These are phyloP conservation scores for Scheffersomyces lignosus DNA, from an alignment of 805 yeast genomes.

Conservation along the genomic window DNA sequence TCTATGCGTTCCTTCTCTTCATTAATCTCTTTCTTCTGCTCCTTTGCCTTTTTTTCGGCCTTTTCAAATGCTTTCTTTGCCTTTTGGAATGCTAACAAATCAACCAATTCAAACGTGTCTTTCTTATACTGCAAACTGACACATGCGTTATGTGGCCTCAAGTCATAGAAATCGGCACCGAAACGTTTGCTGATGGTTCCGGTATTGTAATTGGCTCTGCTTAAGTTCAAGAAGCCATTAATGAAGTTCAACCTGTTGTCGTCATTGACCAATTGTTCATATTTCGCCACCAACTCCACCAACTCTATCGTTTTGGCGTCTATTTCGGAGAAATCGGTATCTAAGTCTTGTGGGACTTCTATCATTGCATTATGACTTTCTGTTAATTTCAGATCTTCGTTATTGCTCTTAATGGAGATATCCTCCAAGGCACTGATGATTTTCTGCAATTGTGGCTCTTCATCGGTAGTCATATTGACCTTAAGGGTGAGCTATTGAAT, in stretches of 20 bases:
- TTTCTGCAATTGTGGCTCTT: neutral
- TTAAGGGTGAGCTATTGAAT: no score
- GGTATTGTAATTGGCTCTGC: slow-evolving; percentile 46
- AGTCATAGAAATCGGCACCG: slow-evolving; percentile 45
- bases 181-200: slow-evolving; percentile 24
- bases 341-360: neutral
- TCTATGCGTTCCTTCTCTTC: slow-evolving; percentile 2
- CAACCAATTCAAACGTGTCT: slow-evolving; percentile 13
- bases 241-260: slow-evolving; percentile 20
- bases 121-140: no score
- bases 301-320: slow-evolving; percentile 13
- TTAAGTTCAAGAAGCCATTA: slow-evolving; percentile 40
- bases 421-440: slow-evolving; percentile 8
- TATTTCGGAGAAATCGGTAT: neutral
- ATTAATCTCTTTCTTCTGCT: slow-evolving; percentile 2
- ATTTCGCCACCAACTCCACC: slow-evolving; percentile 32
- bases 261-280: slow-evolving; percentile 25
- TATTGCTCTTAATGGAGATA: slow-evolving; percentile 5
- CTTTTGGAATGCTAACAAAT: slow-evolving; percentile 5
- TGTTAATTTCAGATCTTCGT: neutral
- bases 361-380: no score
- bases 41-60: slow-evolving; percentile 2
- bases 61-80: slow-evolving; percentile 1
- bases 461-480: no score
- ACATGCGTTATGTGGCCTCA: slow-evolving; percentile 29